Evolutionary conservation across 75 land plant genomes (phyloP).

Genomic region (Cunninghamia lanceolata): DNA sequence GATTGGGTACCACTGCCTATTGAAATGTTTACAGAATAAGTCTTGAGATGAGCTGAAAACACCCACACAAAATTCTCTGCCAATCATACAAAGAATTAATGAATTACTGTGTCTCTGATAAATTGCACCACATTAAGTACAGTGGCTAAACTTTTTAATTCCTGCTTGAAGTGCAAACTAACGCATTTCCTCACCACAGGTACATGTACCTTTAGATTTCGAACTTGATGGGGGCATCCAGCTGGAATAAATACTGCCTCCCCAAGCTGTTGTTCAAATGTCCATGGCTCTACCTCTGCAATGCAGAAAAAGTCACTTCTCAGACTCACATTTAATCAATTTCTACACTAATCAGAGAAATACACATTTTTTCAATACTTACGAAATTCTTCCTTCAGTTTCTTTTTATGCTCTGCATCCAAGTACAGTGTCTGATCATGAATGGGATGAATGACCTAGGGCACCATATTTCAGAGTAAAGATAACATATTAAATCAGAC

Average conservation of each 20-base stretch:
- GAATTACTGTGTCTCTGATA: neutral
- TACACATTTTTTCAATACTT: constrained; percentile 12
- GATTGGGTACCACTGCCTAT: neutral
- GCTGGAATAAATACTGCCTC: constrained; percentile 71
- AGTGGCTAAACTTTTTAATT: neutral
- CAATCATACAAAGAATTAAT: neutral
- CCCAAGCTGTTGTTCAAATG: constrained; percentile 56
- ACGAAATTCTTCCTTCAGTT: constrained; percentile 68
- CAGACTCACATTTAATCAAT: neutral
- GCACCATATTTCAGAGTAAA: neutral
- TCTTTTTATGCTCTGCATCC: constrained; percentile 53
- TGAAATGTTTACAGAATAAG: neutral
- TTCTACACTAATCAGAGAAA: constrained; percentile 1
- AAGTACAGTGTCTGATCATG: constrained; percentile 67
- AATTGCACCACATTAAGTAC: neutral
- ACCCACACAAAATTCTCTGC: neutral
- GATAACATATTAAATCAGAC: neutral
- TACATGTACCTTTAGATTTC: constrained; percentile 38
- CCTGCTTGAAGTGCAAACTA: neutral
- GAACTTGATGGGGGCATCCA: constrained; percentile 67
- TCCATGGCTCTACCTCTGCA: constrained; percentile 67
- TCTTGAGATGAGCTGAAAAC: neutral
- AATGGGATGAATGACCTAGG: constrained; percentile 63
- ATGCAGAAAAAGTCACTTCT: neutral
- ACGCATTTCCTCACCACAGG: neutral